A percentile compares a stretch with the other conserved stretches of the same genome.
Evolutionary conservation across 768 basidiomycete species (phyloP).

Genomic region (Epithele typhae): DNA sequence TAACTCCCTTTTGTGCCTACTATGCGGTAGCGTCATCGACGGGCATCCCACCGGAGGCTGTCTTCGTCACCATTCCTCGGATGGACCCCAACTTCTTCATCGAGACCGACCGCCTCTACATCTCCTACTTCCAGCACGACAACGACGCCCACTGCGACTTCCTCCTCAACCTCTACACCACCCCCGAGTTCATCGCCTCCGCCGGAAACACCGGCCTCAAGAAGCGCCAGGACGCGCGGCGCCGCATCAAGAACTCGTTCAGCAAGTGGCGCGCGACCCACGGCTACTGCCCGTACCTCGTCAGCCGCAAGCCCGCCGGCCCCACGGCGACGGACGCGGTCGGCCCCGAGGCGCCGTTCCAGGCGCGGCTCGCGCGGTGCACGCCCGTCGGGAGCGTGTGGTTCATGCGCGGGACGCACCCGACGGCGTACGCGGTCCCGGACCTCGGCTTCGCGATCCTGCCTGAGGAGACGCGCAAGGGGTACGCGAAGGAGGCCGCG

Average conservation of each 20-base stretch:
- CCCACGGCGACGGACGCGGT: neutral
- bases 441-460: neutral
- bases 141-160: constrained; percentile 1
- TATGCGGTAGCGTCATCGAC: too few relatives aligned
- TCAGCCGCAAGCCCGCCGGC: neutral
- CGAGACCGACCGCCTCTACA: neutral
- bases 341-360: neutral
- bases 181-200: neutral
- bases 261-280: neutral
- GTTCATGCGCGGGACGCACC: neutral
- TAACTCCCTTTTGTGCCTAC: too few relatives aligned
- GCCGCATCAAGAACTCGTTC: neutral
- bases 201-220: neutral
- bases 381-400: neutral
- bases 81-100: neutral
- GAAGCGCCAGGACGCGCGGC: neutral
- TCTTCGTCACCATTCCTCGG: too few relatives aligned
- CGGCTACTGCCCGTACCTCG: neutral
- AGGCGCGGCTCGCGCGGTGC: neutral
- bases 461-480: constrained; percentile 1
- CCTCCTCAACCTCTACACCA: neutral
- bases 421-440: neutral
- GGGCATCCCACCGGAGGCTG: too few relatives aligned
- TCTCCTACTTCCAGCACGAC: neutral
- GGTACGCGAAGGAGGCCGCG: constrained; percentile 1